Conservation (phyloP, 495 filamentous ascomycete genomes). For the Usnea hakonensis region DNA sequence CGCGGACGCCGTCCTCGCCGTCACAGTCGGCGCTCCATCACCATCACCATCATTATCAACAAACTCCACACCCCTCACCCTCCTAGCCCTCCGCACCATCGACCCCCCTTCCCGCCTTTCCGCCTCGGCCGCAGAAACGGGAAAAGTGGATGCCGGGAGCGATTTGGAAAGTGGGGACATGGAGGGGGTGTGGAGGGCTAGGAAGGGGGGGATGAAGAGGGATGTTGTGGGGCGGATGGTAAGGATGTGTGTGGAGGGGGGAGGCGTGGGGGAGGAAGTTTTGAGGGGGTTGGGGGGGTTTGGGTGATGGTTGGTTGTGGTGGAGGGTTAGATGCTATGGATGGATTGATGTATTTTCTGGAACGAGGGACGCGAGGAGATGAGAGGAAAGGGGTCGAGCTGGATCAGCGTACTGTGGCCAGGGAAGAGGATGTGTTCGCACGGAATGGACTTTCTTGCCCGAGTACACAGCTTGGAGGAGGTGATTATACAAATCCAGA, state of each 20-base stretch:
- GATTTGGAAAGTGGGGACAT: slow-evolving; percentile 34
- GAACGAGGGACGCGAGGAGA: neutral
- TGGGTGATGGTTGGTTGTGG: neutral
- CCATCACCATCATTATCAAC: accelerated
- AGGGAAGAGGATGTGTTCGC: neutral
- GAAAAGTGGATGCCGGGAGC: slow-evolving; percentile 24
- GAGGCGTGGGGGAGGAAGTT: slow-evolving; percentile 79
- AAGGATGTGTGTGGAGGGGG: slow-evolving; percentile 54
- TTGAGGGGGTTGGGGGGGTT: slow-evolving; percentile 65
- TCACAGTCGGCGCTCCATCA: slow-evolving; percentile 49
- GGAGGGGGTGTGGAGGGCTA: slow-evolving; percentile 71
- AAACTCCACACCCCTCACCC: slow-evolving; percentile 32
- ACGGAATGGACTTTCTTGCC: neutral
- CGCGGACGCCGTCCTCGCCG: slow-evolving; percentile 77
- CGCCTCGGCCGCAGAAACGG: slow-evolving; percentile 43
- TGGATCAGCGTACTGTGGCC: neutral
- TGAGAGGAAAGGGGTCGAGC: neutral
- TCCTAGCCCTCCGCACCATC: slow-evolving; percentile 60
- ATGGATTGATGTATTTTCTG: neutral
- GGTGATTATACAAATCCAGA: neutral
- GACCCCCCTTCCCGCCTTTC: slow-evolving; percentile 66
- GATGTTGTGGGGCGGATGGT: slow-evolving; percentile 58
- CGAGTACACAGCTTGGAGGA: neutral
- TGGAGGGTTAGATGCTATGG: neutral
- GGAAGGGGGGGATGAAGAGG: slow-evolving; percentile 66